Conservation (phyloP, 805 yeast genomes). For the Metschnikowia sp. region DNA sequence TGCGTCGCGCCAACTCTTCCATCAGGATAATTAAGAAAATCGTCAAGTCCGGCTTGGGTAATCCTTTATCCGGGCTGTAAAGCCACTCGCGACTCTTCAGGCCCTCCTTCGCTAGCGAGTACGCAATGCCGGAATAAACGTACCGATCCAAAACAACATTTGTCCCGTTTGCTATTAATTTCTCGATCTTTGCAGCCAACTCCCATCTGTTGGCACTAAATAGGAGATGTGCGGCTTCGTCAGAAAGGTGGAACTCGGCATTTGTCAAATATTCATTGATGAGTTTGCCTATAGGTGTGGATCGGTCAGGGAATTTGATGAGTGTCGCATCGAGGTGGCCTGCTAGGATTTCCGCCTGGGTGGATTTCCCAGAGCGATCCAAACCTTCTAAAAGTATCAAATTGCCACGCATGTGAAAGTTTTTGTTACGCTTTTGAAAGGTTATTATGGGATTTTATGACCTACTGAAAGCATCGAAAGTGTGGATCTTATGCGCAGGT, state of each 20-base stretch:
- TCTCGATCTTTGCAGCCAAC: conserved; percentile 44
- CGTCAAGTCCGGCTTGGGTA: conserved; percentile 83
- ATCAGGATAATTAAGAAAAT: conserved; percentile 64
- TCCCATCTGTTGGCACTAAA: conserved; percentile 98
- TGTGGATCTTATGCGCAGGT: too few species aligned
- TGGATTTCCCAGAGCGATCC: conserved; percentile 92
- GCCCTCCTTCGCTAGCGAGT: conserved; percentile 71
- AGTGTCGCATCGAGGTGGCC: conserved; percentile 31
- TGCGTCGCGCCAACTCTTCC: conserved; percentile 47
- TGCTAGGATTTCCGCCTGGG: conserved; percentile 54
- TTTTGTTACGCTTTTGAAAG: not conserved
- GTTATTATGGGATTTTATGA: too few species aligned
- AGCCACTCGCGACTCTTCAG: conserved; percentile 69
- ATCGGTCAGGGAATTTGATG: conserved; percentile 83
- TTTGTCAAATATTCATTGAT: conserved; percentile 71
- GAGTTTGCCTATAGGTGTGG: conserved; percentile 75
- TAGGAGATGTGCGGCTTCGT: conserved; percentile 79
- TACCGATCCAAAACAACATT: conserved; percentile 79
- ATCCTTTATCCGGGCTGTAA: conserved; percentile 71
- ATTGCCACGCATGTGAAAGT: conserved; percentile 51
- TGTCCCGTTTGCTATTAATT: conserved; percentile 47
- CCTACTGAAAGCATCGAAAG: too few species aligned
- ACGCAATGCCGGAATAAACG: conserved; percentile 90
- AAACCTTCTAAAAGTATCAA: conserved; percentile 87
- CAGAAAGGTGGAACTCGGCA: conserved; percentile 49